Base-by-base conservation (phyloP, 1,284 basidiomycete genomes). In the Psilocybe mexicana region DNA sequence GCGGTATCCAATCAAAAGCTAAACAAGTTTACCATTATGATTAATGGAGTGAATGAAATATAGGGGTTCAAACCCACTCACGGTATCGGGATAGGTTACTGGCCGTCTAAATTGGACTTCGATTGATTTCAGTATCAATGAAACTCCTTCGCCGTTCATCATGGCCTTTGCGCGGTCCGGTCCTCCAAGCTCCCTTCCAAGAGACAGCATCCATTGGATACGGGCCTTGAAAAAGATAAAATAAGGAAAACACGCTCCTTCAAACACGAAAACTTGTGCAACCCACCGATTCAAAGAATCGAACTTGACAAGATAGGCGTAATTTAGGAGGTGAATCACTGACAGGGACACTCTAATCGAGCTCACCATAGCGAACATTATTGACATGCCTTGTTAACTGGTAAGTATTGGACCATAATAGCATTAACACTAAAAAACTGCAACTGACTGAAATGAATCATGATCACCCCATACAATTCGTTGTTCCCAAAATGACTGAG, bases 381-480 rank as follows among this genome's bases (percentile, higher is more conserved):
- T 91, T 91, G 28, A 91, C 87, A 65, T 92, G 89, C 67, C 89
- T 91, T 55, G 25, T 45, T 24, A 3, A 8, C 12, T 62, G 40
- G 47, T 47, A 60, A 33, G 36, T 49, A 50, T 56, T 10, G 2
- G 6, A 47, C 42, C 25, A 55, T 40, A 25, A 47, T 25, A 30
- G 26, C 12, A 28, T 14, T 33, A 23, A 48, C 30, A 50, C 23
- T 30, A 40, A 4, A 36, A 38, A 36, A 59, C 23, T n/a, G 33
- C 43, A 43, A 57, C 85, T 49, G 66, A 88, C 88, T 85, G 84
- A 67, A 91, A 90, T 0, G 88, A 75, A 66, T 92, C 90, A 42
- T 87, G 83, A 65, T 91, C 85, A 49, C 89, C 89, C 89, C 89
- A 91, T 0, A 80, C 83, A 11, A 92, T 80, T 18, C 71, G 74